Conservation (phyloP, 2,329 filamentous ascomycete species). For the Drechslerella coelobrocha region DNA sequence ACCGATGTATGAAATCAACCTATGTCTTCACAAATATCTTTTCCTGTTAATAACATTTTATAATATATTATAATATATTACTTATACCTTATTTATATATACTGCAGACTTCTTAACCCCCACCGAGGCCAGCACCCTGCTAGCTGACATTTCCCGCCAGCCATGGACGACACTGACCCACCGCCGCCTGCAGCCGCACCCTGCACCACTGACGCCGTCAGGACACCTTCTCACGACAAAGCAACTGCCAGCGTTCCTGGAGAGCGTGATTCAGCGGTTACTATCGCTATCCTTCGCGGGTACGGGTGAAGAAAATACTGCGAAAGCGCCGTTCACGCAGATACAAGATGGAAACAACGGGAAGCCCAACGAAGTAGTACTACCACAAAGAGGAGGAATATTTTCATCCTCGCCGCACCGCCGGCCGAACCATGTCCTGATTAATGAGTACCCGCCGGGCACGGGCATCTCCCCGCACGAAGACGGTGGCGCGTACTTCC, state of each 20-base stretch:
- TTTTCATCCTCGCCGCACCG: conserved; percentile 73
- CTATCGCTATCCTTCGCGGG: conserved; percentile 47
- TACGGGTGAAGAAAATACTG: neutral
- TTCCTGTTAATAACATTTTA: no score
- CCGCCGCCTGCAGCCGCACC: conserved; percentile 88
- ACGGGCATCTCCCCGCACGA: conserved; percentile 98
- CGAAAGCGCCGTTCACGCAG: neutral
- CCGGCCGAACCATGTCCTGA: conserved; percentile 84
- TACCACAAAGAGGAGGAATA: conserved; percentile 59
- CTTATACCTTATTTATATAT: no score
- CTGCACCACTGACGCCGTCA: conserved; percentile 76
- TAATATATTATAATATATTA: neutral
- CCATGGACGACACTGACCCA: conserved; percentile 88
- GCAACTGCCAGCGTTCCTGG: conserved; percentile 77
- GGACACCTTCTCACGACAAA: conserved; percentile 75
- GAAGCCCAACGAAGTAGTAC: neutral
- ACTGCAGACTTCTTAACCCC: conserved; percentile 39
- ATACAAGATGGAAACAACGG: neutral
- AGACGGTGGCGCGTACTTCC: conserved; percentile 85
- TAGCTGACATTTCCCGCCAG: conserved; percentile 64
- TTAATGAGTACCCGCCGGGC: conserved; percentile 88
- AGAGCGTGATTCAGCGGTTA: conserved; percentile 71
- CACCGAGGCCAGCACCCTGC: conserved; percentile 61
- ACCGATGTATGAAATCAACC: no score
- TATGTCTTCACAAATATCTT: neutral